These are phyloP conservation scores for Solanum appendiculatum DNA, from an alignment of 257 asterid species.

Conservation along the genomic window DNA sequence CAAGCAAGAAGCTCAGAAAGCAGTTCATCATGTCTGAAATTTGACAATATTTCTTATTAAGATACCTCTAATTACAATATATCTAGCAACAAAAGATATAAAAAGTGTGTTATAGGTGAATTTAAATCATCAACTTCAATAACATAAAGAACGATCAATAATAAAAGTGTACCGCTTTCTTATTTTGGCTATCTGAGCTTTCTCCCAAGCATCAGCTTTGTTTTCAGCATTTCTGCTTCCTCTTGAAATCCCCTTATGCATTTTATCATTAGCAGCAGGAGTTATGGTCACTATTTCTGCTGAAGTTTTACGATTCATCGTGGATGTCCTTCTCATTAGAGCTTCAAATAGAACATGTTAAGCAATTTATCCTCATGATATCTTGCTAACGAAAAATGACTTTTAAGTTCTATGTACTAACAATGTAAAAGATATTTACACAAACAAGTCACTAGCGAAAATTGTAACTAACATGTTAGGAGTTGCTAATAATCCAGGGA, in stretches of 20 bases:
- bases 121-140: background rate
- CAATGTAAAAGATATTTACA: background rate
- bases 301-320: slow-evolving; percentile 15
- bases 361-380: background rate
- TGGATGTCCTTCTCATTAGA: slow-evolving; percentile 17
- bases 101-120: background rate
- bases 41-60: background rate
- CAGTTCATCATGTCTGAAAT: slow-evolving; percentile 48
- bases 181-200: slow-evolving; percentile 41
- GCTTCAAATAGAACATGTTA: slow-evolving; percentile 12
- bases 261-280: slow-evolving; percentile 16
- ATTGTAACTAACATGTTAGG: background rate
- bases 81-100: background rate
- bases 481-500: background rate
- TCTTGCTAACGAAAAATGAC: background rate
- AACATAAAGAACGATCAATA: background rate
- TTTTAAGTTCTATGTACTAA: background rate
- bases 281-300: slow-evolving; percentile 15
- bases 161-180: slow-evolving; percentile 41
- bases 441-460: background rate
- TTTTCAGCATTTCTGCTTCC: slow-evolving; percentile 13
- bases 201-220: slow-evolving; percentile 59
- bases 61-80: background rate
- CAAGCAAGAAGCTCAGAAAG: slow-evolving; percentile 34
- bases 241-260: slow-evolving; percentile 16